Percentiles rank a stretch among this genome's conserved stretches.
These are phyloP conservation scores for Malus hybrid DNA, from an alignment of 331 rosid species.

Conservation along the genomic window DNA sequence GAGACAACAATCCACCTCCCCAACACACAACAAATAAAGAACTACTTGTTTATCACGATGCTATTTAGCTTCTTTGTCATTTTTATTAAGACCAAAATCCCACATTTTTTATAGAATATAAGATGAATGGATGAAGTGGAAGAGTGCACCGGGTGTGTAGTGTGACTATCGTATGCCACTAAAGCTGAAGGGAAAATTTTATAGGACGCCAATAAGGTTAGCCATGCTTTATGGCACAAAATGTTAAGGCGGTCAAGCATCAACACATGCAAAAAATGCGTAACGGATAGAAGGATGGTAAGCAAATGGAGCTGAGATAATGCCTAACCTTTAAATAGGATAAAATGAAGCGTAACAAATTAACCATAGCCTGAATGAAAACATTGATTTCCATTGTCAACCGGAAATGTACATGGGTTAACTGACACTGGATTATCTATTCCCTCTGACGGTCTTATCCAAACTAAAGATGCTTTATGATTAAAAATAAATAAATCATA, in stretches of 20 bases:
- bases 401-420: neutral
- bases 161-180: too few relatives aligned
- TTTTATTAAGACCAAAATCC: neutral
- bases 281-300: neutral
- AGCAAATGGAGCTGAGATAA: neutral
- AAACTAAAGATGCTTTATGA: neutral
- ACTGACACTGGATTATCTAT: neutral
- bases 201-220: too few relatives aligned
- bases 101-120: neutral
- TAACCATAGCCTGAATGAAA: neutral
- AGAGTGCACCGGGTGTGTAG: too few relatives aligned
- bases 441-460: neutral
- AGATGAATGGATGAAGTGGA: too few relatives aligned
- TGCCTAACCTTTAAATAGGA: neutral
- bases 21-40: neutral
- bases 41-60: neutral
- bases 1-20: neutral
- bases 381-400: neutral
- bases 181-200: too few relatives aligned
- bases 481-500: conserved; percentile 5
- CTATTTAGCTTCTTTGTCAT: neutral
- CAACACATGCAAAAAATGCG: too few relatives aligned
- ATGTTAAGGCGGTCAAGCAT: too few relatives aligned
- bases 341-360: neutral
- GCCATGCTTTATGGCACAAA: too few relatives aligned